A percentile compares a stretch with the other conserved stretches of the same genome.
phyloP scores from a whole-genome alignment of 2,329 filamentous ascomycete genomes.

The Colletotrichum euphorbiae region DNA sequence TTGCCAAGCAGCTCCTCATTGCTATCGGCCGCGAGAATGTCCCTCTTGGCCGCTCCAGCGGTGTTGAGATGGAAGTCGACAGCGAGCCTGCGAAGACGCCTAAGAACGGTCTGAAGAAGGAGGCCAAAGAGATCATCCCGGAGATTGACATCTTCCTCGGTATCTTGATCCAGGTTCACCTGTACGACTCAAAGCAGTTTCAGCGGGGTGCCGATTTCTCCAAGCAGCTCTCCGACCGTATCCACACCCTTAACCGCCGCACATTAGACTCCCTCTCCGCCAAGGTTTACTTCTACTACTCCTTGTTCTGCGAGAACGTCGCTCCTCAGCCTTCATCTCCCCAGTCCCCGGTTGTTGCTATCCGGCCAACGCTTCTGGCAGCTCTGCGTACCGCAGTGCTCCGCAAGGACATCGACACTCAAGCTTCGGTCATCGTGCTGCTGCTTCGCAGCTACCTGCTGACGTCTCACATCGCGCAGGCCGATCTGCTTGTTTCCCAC shows the following conservation, averaged over 20 bases:
- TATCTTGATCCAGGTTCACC: conserved; percentile 86
- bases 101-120: conserved; percentile 72
- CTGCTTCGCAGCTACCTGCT: conserved; percentile 95
- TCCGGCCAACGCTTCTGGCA: conserved; percentile 86
- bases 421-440: conserved; percentile 94
- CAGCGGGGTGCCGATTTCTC: conserved; percentile 88
- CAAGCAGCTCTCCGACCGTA: conserved; percentile 81
- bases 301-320: conserved; percentile 92
- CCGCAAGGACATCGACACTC: conserved; percentile 96
- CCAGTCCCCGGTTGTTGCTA: conserved; percentile 85
- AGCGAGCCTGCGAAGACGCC: conserved; percentile 63
- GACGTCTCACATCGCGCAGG: conserved; percentile 96
- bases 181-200: conserved; percentile 86
- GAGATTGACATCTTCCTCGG: conserved; percentile 91
- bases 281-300: conserved; percentile 98
- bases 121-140: conserved; percentile 80
- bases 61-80: conserved; percentile 80
- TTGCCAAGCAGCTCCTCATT: conserved; percentile 76
- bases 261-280: conserved; percentile 94
- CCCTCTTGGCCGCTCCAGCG: conserved; percentile 67
- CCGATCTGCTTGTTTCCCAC: conserved; percentile 94
- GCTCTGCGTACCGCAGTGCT: conserved; percentile 95
- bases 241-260: conserved; percentile 90
- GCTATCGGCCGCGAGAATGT: conserved; percentile 76
- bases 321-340: conserved; percentile 89